phyloP scores from a whole-genome alignment of 148 eudicot genomes.

The Dianthus caryophyllus region DNA sequence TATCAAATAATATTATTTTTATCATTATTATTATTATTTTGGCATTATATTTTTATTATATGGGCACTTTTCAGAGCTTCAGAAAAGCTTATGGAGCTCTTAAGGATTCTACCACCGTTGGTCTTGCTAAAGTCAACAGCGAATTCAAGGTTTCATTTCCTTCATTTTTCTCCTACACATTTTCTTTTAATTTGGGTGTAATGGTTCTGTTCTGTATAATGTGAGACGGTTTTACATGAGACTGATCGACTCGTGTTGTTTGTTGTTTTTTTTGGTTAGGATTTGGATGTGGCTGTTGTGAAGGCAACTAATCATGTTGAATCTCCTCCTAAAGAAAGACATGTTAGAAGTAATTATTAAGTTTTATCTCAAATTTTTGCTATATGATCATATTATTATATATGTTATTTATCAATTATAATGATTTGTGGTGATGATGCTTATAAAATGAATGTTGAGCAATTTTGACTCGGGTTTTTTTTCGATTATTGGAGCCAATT shows the following conservation, averaged over 20 bases:
- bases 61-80: conserved; percentile 78
- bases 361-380: too few relatives aligned
- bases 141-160: conserved; percentile 66
- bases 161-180: not conserved
- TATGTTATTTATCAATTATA: too few relatives aligned
- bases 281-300: conserved; percentile 91
- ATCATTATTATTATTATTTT: not conserved
- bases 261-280: conserved; percentile 33
- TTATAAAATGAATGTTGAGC: not conserved
- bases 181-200: too few relatives aligned
- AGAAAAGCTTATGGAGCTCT: conserved; percentile 94
- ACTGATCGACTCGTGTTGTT: not conserved
- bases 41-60: conserved; percentile 9
- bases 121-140: conserved; percentile 94
- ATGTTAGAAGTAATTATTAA: conserved; percentile 64
- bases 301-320: conserved; percentile 96
- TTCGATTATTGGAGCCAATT: not conserved
- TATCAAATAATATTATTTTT: not conserved
- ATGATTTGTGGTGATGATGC: not conserved
- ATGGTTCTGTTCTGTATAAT: too few relatives aligned
- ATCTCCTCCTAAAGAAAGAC: conserved; percentile 88
- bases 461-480: not conserved
- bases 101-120: conserved; percentile 91
- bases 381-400: too few relatives aligned
- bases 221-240: not conserved